Evolutionary conservation across 495 filamentous ascomycete species (phyloP).

Genomic region (Aspergillus coremiiformis): DNA sequence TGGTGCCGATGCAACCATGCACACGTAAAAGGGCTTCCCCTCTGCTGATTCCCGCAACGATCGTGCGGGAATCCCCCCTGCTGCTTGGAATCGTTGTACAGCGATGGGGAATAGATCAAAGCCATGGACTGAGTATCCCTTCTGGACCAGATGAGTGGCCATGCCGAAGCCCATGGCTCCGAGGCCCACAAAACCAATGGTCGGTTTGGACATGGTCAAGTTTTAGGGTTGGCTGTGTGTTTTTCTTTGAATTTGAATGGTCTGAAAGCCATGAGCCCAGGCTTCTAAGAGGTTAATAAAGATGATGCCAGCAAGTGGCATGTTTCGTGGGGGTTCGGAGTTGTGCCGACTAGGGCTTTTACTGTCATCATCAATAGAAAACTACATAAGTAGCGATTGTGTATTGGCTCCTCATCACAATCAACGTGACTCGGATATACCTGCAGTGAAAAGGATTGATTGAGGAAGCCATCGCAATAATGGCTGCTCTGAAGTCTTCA

Average conservation of each 20-base stretch:
- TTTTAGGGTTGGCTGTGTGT: neutral
- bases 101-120: conserved; percentile 72
- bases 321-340: conserved; percentile 2
- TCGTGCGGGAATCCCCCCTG: conserved; percentile 54
- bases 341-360: too few species aligned
- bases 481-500: too few species aligned
- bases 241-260: neutral
- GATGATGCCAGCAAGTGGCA: neutral
- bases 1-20: conserved; percentile 71
- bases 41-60: conserved; percentile 58
- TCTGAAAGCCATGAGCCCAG: neutral
- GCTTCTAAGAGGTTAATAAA: neutral
- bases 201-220: conserved; percentile 36
- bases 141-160: conserved; percentile 68
- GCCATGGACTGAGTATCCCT: conserved; percentile 61
- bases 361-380: too few species aligned
- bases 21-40: conserved; percentile 55
- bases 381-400: too few species aligned
- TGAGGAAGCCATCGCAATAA: too few species aligned
- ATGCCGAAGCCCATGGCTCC: conserved; percentile 88
- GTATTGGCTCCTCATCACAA: too few species aligned
- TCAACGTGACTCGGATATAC: too few species aligned
- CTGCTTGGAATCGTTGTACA: conserved; percentile 59
- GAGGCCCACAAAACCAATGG: conserved; percentile 71
- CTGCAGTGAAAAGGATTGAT: too few species aligned